Evolutionary conservation across 345 rosid species (phyloP), one percentile per base, ranked within the genome.

Genomic region (Brassica nigra): DNA sequence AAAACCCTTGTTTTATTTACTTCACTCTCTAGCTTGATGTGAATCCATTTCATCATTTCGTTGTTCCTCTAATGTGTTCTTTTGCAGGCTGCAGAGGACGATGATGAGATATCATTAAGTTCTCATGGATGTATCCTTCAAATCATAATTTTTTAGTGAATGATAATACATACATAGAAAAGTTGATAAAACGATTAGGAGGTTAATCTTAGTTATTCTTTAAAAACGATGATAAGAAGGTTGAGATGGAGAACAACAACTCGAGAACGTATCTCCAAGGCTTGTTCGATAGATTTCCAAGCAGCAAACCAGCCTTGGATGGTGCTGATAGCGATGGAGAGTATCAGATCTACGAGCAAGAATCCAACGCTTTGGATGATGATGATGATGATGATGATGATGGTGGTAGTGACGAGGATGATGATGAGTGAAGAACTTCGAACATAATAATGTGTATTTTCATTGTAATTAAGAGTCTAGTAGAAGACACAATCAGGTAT

Each of bases 231-330:
- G 47, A 49, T 29, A 63, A 75, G 92, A 83, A 86, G 64, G 80
- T 23, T 27, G 92, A 86, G 73, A 83, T 71, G 83, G 94, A 82
- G 70, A 89, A 81, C 88, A 89, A 82, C 89, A 90, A 89, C 81
- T 89, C 99, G 20, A 89, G 87, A 81, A 84, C 84, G 33, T 89
- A 89, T 81, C 80, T 92, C 79, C 97, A 92, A 89, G 97, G 92
- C 73, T 92, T 95, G 61, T 92, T 95, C 33, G 87, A 87, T 76
- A 87, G 89, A 63, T 95, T 92, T 80, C 90, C 95, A 77, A 77
- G 87, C 28, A 66, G 80, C 11, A 73, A 63, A 28, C 65, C 63
- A 81, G 73, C 77, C 66, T 63, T 61, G 85, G 29, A 79, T 70
- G 90, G 76, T 52, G 84, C 18, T 0, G 76, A 47, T 49, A 90